phyloP scores from a whole-genome alignment of 2,329 filamentous ascomycete genomes.

The Didymellaceae sp. region DNA sequence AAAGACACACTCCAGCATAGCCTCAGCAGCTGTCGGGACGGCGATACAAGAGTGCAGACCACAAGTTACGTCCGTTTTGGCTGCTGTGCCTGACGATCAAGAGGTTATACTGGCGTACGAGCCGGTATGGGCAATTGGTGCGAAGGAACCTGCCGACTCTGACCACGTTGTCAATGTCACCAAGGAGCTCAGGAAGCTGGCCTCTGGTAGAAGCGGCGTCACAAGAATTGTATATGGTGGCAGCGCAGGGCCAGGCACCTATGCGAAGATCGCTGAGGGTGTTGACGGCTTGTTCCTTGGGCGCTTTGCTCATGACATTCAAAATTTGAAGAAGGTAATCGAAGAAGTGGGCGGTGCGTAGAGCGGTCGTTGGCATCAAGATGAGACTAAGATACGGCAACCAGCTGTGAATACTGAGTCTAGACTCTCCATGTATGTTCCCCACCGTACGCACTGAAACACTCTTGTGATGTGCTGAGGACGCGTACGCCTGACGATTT shows the following conservation, averaged over 20 bases:
- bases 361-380: not conserved
- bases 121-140: slow-evolving; percentile 88
- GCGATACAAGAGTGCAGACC: slow-evolving; percentile 70
- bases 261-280: slow-evolving; percentile 68
- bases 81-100: slow-evolving; percentile 64
- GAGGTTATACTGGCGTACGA: slow-evolving; percentile 84
- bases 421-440: not conserved
- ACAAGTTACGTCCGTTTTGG: slow-evolving; percentile 71
- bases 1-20: slow-evolving; percentile 57
- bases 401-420: slow-evolving; percentile 12
- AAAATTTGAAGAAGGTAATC: slow-evolving; percentile 74
- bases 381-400: not conserved
- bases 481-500: not conserved
- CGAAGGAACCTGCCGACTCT: slow-evolving; percentile 71
- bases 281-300: slow-evolving; percentile 84
- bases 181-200: slow-evolving; percentile 65
- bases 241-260: slow-evolving; percentile 80
- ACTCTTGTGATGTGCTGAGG: not conserved
- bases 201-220: slow-evolving; percentile 59
- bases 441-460: slow-evolving; percentile 1
- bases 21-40: slow-evolving; percentile 58
- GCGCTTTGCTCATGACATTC: slow-evolving; percentile 78
- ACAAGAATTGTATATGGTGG: slow-evolving; percentile 82
- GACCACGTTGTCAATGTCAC: slow-evolving; percentile 77
- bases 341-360: slow-evolving; percentile 66